Evolutionary conservation across 768 basidiomycete genomes (phyloP).

Genomic region (Cubamyces lactineus): DNA sequence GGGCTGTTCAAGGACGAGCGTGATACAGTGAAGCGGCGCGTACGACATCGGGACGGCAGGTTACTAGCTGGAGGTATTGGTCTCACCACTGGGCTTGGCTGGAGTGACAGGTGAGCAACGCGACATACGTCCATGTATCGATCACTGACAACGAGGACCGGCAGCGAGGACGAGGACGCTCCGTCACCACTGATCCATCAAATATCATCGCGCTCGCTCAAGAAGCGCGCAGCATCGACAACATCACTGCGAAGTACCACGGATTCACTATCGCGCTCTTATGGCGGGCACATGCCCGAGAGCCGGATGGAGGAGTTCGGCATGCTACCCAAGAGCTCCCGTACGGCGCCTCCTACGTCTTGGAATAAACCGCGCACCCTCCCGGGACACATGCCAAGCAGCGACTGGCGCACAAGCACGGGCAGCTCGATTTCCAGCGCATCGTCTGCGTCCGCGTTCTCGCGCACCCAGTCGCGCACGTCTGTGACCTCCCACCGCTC

Average conservation of each 20-base stretch:
- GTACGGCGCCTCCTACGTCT: constrained; percentile 29
- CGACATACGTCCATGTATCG: not conserved
- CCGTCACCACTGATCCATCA: constrained; percentile 42
- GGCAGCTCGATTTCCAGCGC: constrained; percentile 22
- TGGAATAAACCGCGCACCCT: constrained; percentile 20
- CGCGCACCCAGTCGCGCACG: constrained; percentile 21
- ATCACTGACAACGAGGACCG: not conserved
- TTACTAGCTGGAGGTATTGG: constrained; percentile 43
- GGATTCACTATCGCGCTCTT: constrained; percentile 34
- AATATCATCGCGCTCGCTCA: constrained; percentile 35
- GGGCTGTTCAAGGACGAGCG: constrained; percentile 43
- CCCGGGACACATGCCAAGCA: not conserved
- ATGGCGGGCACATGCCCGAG: constrained; percentile 27
- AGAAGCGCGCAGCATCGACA: constrained; percentile 22
- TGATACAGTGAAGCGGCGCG: constrained; percentile 39
- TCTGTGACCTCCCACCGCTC: constrained; percentile 27
- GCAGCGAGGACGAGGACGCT: constrained; percentile 46
- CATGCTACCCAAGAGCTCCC: constrained; percentile 12
- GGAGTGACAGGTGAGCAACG: constrained; percentile 41
- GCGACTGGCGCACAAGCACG: constrained; percentile 15
- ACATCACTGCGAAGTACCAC: constrained; percentile 24
- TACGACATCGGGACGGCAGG: constrained; percentile 43
- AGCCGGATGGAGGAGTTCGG: constrained; percentile 19
- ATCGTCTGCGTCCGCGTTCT: constrained; percentile 16
- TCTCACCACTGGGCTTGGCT: constrained; percentile 46